Evolutionary conservation across 495 filamentous ascomycete genomes (phyloP).

Genomic region (Extremus antarcticus): DNA sequence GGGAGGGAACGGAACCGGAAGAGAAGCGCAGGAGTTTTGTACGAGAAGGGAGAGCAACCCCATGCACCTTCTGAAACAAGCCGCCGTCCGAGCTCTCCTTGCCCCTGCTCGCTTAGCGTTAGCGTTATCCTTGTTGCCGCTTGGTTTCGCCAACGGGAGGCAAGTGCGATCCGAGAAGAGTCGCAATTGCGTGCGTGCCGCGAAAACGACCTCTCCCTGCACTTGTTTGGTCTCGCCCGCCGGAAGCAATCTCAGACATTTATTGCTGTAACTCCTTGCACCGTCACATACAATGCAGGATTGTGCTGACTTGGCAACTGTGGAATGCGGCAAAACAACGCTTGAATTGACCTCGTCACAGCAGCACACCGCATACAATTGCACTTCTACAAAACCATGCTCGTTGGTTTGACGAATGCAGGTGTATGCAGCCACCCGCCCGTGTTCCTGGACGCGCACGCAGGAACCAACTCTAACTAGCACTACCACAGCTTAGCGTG

Average conservation of each 20-base stretch:
- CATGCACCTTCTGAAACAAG: background rate
- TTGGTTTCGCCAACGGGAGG: background rate
- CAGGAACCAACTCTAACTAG: background rate
- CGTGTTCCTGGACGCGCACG: background rate
- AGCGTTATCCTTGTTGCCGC: background rate
- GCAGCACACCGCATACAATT: background rate
- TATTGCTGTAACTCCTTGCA: background rate
- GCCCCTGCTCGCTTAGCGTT: background rate
- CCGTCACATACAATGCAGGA: background rate
- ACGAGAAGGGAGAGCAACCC: background rate
- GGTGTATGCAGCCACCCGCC: background rate
- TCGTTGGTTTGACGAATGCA: background rate
- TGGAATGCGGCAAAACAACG: background rate
- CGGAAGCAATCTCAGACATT: background rate
- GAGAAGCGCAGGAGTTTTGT: background rate
- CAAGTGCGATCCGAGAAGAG: background rate
- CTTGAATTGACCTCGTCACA: background rate
- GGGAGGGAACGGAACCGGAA: background rate
- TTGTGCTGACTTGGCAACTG: background rate
- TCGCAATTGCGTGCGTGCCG: background rate
- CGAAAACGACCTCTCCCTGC: background rate
- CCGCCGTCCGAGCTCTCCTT: too few relatives aligned
- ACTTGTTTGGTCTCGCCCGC: background rate
- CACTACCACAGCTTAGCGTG: background rate
- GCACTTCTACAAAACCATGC: background rate